Evolutionary conservation across 805 yeast genomes (phyloP).

Genomic region (Blastobotrys muscicola): DNA sequence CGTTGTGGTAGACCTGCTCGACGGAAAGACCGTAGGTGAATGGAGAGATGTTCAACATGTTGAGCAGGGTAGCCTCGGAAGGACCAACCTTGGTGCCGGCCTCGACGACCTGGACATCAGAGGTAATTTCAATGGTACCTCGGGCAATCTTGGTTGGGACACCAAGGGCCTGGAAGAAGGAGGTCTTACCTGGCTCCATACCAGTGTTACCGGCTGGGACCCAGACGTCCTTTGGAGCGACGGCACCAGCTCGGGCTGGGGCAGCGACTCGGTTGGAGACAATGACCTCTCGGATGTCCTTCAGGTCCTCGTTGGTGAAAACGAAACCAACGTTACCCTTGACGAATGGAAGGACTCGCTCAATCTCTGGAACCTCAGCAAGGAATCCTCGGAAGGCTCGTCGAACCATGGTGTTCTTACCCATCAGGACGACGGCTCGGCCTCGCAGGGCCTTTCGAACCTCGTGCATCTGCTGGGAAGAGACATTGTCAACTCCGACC

Average conservation of each 20-base stretch:
- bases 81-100: conserved; percentile 90
- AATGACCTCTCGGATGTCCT: conserved; percentile 81
- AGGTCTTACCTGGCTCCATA: conserved; percentile 99
- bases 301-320: conserved; percentile 95
- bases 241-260: conserved; percentile 99
- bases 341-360: conserved; percentile 88
- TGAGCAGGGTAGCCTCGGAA: conserved; percentile 96
- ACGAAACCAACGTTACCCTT: conserved; percentile 99
- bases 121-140: conserved; percentile 99
- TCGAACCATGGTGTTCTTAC: conserved; percentile 99
- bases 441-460: conserved; percentile 95
- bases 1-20: conserved; percentile 96
- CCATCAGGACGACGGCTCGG: conserved; percentile 94
- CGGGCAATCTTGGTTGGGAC: conserved; percentile 99
- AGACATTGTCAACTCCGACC: conserved; percentile 99
- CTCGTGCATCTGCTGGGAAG: conserved; percentile 99
- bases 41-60: conserved; percentile 99
- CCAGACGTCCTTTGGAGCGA: conserved; percentile 96
- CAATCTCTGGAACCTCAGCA: conserved; percentile 89
- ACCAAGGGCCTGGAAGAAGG: conserved; percentile 99
- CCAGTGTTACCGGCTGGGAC: conserved; percentile 99
- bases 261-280: conserved; percentile 96
- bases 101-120: conserved; percentile 91
- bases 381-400: conserved; percentile 98
- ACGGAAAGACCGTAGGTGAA: conserved; percentile 97